Evolutionary conservation across 208 protist genomes (phyloP).

Genomic region (Herpetomonas samuelpessoai): DNA sequence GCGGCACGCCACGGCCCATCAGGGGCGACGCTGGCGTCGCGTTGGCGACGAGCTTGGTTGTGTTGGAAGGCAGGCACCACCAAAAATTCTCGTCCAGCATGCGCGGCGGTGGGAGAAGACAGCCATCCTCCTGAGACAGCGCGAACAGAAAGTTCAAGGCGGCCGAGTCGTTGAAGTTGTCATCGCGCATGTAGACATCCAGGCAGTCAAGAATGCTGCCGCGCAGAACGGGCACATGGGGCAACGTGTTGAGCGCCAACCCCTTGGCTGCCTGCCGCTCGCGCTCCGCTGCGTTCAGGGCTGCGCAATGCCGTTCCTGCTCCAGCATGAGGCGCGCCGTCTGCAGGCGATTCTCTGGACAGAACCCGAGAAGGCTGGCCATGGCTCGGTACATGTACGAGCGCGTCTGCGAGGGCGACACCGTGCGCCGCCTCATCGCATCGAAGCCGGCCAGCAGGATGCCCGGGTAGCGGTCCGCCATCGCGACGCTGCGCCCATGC

Average conservation of each 20-base stretch:
- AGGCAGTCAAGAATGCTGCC: constrained; percentile 18
- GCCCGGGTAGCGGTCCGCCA: background rate
- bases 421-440: constrained; percentile 14
- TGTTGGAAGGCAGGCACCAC: constrained; percentile 9
- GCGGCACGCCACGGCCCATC: background rate
- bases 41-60: background rate
- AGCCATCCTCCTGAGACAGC: constrained; percentile 17
- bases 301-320: constrained; percentile 3
- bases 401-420: constrained; percentile 16
- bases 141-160: constrained; percentile 25
- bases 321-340: constrained; percentile 4
- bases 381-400: constrained; percentile 17
- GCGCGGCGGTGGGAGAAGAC: constrained; percentile 18
- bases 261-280: background rate
- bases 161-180: constrained; percentile 16
- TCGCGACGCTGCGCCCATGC: background rate
- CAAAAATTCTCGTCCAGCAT: constrained; percentile 25
- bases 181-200: constrained; percentile 13
- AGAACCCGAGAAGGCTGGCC: constrained; percentile 16
- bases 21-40: too few relatives aligned
- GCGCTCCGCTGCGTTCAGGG: background rate
- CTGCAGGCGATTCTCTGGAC: background rate
- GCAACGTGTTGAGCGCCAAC: background rate
- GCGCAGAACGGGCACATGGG: constrained; percentile 4
- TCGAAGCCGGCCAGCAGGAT: constrained; percentile 14